A percentile compares a stretch with the other conserved stretches of the same genome.
phyloP scores from a whole-genome alignment of 768 basidiomycete species.

The Lactifluus volemus region DNA sequence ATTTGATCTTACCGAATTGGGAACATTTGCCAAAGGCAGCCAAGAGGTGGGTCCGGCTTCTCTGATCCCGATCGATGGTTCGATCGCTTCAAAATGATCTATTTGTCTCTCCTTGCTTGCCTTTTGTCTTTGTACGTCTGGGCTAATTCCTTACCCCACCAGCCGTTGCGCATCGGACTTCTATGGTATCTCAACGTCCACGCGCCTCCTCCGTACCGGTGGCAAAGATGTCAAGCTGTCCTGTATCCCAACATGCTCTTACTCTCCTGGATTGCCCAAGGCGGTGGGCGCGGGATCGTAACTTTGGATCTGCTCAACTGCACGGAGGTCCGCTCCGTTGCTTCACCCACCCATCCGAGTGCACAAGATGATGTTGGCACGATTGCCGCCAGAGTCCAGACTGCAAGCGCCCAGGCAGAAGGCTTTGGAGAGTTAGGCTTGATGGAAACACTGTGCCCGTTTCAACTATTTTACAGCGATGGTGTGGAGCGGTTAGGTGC shows the following conservation, averaged over 20 bases:
- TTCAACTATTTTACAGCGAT: conserved; percentile 85
- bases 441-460: conserved; percentile 75
- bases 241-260: conserved; percentile 78
- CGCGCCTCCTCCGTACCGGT: conserved; percentile 63
- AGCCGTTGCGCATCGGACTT: conserved; percentile 82
- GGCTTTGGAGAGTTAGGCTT: conserved; percentile 37
- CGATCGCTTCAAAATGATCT: conserved; percentile 3
- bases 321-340: conserved; percentile 74
- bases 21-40: conserved; percentile 33
- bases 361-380: conserved; percentile 85
- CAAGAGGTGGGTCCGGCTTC: conserved; percentile 35
- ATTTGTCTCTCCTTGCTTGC: conserved; percentile 1
- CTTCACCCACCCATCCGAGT: conserved; percentile 70
- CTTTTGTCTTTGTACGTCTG: conserved; percentile 6
- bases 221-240: conserved; percentile 76
- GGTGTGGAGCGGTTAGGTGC: conserved; percentile 83
- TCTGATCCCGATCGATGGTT: not conserved
- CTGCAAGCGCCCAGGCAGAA: conserved; percentile 30
- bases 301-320: conserved; percentile 84
- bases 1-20: conserved; percentile 40
- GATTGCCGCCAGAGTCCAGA: conserved; percentile 63
- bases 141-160: conserved; percentile 14
- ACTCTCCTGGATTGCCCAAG: conserved; percentile 79
- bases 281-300: conserved; percentile 77
- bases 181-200: conserved; percentile 95